Base-by-base conservation (phyloP, 768 basidiomycete genomes). In the Pulveroboletus sp. region DNA sequence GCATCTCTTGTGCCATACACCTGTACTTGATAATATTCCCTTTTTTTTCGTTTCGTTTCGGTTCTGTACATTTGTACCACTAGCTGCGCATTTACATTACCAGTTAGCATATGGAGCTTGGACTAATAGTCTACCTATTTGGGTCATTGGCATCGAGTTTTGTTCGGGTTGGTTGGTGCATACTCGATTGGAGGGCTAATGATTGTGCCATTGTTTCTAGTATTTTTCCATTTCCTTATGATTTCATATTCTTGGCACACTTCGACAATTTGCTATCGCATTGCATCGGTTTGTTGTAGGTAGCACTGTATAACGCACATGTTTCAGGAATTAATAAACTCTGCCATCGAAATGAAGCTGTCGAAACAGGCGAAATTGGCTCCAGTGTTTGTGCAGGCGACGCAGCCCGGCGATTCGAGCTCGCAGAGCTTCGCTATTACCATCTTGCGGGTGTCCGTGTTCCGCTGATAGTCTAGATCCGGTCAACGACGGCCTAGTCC, bases 11-110 rank as follows among this genome's bases (percentile, higher is more conserved):
- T 69, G 64, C 52, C 63, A 69, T 66, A 69, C 41, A 45, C 33
- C 56, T 67, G 67, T 67, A 67, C 59, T 59, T 45, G 43, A 61
- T 66, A 66, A 62, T 59, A 59, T 65, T 56, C 31, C 53, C 50
- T 56, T 40, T 20, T 40, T n/a, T n/a, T n/a, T n/a, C n/a, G n/a
- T n/a, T 45, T 40, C 46, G 39, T 56, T 59, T 60, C 50, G 12
- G 40, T 38, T 51, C 25, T 62, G 64, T 69, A 60, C 57, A 66
- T 68, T 32, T 68, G 66, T 68, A 68, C 57, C 49, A 58, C 45
- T 45, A 69, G 50, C 51, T 62, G 60, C 66, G 60, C 61, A 59
- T 69, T 68, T 68, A 68, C 63, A 51, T 52, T 68, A 68, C 58
- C 47, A 51, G 58, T 55, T 69, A 67, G 57, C 52, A 55, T 69